These are phyloP conservation scores for Hordeum vulgare DNA, from an alignment of 176 grass and related monocot genomes.

Conservation along the genomic window MorexV3_pseudomolecules_assembly NC_058521.1:607494664-607495163, in stretches of 20 bases:
- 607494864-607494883: constrained; percentile 46
- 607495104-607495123: constrained; percentile 34
- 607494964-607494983: constrained; percentile 46
- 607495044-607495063: constrained; percentile 46
- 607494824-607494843: constrained; percentile 15
- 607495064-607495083: constrained; percentile 44
- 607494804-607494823: not conserved
- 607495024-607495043: constrained; percentile 30
- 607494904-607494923: constrained; percentile 39
- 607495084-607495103: constrained; percentile 25
- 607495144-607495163: constrained; percentile 9
- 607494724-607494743: constrained; percentile 39
- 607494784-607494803: not conserved
- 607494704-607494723: constrained; percentile 40
- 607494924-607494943: constrained; percentile 22
- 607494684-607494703: constrained; percentile 43
- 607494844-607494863: constrained; percentile 21
- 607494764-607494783: constrained; percentile 46
- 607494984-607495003: constrained; percentile 41
- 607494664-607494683: constrained; percentile 41
- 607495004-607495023: constrained; percentile 51
- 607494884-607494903: constrained; percentile 38
- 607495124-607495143: constrained; percentile 22
- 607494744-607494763: constrained; percentile 39
- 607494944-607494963: constrained; percentile 23